A percentile compares a stretch with the other conserved stretches of the same genome.
phyloP scores from a whole-genome alignment of 2,329 filamentous ascomycete species.

The Apiospora aurea region DNA sequence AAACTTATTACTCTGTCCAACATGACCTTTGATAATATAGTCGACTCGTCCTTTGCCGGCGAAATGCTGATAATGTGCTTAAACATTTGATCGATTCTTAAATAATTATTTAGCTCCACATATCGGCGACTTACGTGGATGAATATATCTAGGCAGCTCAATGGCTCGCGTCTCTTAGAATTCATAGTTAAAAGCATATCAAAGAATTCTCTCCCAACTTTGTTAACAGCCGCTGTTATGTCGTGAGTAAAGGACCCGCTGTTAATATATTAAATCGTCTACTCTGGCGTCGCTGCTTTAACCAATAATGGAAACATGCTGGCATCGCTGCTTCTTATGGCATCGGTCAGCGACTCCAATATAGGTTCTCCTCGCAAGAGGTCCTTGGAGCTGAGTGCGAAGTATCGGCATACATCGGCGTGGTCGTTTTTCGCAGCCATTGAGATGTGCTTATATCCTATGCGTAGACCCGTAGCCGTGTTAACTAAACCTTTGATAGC shows the following conservation, averaged over 20 bases:
- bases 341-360: neutral
- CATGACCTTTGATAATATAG: neutral
- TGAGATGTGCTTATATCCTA: fast-evolving
- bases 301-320: neutral
- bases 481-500: neutral
- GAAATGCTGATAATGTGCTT: neutral
- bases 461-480: too few species aligned
- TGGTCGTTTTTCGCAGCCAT: neutral
- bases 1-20: fast-evolving
- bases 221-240: neutral
- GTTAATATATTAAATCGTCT: neutral
- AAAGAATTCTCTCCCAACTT: neutral
- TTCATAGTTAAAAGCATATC: neutral
- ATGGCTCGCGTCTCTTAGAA: neutral
- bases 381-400: neutral
- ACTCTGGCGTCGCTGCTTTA: neutral
- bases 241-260: neutral
- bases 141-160: neutral
- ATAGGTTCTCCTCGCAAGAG: neutral
- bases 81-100: neutral
- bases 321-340: neutral
- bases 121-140: neutral
- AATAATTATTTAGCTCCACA: neutral
- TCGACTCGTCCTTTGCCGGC: neutral
- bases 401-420: neutral